Conservation (phyloP, 805 yeast genomes). For the Cyberlindnera veronae region DNA sequence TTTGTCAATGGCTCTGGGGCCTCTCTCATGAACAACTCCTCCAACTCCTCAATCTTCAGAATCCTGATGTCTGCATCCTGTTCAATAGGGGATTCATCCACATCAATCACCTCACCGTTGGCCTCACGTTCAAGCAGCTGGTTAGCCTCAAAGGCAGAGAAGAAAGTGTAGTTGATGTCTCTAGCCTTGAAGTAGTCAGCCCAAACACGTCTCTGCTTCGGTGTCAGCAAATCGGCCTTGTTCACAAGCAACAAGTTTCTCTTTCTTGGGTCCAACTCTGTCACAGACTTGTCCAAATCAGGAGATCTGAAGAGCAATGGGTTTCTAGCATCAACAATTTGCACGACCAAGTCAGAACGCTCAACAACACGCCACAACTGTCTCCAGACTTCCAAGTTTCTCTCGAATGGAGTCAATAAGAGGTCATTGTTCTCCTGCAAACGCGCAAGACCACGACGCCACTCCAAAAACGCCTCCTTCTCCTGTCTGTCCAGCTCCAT, state of each 20-base stretch:
- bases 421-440: slow-evolving; percentile 83
- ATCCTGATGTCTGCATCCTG: slow-evolving; percentile 57
- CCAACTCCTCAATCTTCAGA: slow-evolving; percentile 79
- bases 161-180: slow-evolving; percentile 81
- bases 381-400: slow-evolving; percentile 97
- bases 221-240: slow-evolving; percentile 85
- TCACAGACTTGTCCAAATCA: slow-evolving; percentile 82
- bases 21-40: slow-evolving; percentile 65
- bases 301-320: slow-evolving; percentile 86
- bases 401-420: slow-evolving; percentile 90
- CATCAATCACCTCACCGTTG: slow-evolving; percentile 29
- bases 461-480: slow-evolving; percentile 83
- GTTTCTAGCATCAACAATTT: slow-evolving; percentile 95
- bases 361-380: slow-evolving; percentile 98
- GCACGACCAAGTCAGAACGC: slow-evolving; percentile 89
- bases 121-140: slow-evolving; percentile 65
- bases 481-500: slow-evolving; percentile 81
- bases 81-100: slow-evolving; percentile 28
- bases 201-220: slow-evolving; percentile 79
- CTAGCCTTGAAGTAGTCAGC: slow-evolving; percentile 71
- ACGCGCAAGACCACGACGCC: slow-evolving; percentile 89
- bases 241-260: slow-evolving; percentile 81
- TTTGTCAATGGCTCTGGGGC: slow-evolving; percentile 68
- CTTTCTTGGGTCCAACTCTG: slow-evolving; percentile 71
- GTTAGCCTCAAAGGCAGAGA: slow-evolving; percentile 86